Base-by-base conservation (phyloP, 1,284 basidiomycete genomes). In the Fomitopsis schrenkii region DNA sequence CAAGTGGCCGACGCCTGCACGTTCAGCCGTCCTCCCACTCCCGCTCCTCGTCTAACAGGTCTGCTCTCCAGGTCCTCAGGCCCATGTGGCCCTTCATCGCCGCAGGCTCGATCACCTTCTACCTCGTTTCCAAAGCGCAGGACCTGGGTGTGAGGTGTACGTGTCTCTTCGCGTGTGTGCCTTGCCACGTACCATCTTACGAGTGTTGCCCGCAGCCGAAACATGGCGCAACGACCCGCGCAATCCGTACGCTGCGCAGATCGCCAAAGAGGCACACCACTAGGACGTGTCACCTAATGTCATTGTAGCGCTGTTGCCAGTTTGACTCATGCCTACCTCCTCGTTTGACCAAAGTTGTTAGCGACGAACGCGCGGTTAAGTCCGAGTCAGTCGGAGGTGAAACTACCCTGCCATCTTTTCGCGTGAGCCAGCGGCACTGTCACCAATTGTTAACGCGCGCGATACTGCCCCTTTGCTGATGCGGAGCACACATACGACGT, bases 71-170 rank as follows among this genome's bases (percentile, higher is more conserved):
- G 90, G 75, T 93, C 68, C 66, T 81, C 61, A 85, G 80, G 77
- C 89, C 91, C 42, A 70, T 92, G 76, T 91, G 88, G 81, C 90
- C 91, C 7, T 93, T 93, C 81, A 75, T 90, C 67, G 78, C 80
- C 50, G 87, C 90, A 41, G 81, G 83, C 5, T 70, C 71, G 12
- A 67, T 92, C 62, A 90, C 87, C 7, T 84, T 83, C 70, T 91
- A 84, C 76, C 79, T 88, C 61, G 81, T 92, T 54, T 72, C 76
- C 28, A 83, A 84, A 69, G 77, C 84, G 70, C 90, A 92, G 74
- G 83, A 87, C 22, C 74, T 79, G 35, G 86, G 78, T 65, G 81
- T 91, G 59, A 80, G 83, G 73, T 86, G 90, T 93, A 72, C 72
- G 90, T 87, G 26, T 58, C 22, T 40, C 56, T 15, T 57, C 40